Base-by-base conservation (phyloP, 352 stramenopile species). In the Sclerospora graminicola region DNA sequence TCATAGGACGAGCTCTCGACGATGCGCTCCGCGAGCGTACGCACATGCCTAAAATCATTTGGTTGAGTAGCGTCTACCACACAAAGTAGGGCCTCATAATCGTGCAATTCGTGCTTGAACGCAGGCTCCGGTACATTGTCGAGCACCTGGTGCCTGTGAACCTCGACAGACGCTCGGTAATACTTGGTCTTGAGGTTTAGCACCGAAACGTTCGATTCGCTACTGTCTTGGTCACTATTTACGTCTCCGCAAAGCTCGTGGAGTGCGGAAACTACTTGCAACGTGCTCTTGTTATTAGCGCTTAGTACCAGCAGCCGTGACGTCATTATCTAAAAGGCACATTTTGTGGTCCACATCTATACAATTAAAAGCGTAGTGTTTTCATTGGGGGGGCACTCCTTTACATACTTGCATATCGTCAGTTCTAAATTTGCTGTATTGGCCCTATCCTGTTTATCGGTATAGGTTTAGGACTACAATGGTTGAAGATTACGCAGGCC, bases 31-130 rank as follows among this genome's bases (percentile, higher is more conserved):
- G 76, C 53, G 21, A 75, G 62, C 8, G 52, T 47, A 8, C 68
- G 30, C 19, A 76, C 50, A 28, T 76, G 63, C 14, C 59, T 8
- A 30, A 84, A 84, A 15, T 54, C 76, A 5, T 66, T 46, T 21
- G 62, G 41, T 8, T 66, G 47, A 1, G 32, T 38, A 0, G 65
- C 57, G 27, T 86, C 63, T 6, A 77, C 51, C 7, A 84, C 58
- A n/a, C 68, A 77, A 16, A 89, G n/a, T 1, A 82, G 19, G 0
- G 70, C 76, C 55, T 89, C 76, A 37, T 81, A 89, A 8, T 70
- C 54, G 4, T 70, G 39, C 5, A 66, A 46, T 0, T 71, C 57
- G 30, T 79, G 54, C 14, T 49, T 35, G 9, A 89, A 42, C n/a
- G 41, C 41, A 8, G 45, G 45, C n/a, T 57, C 20, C 1, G 60